Percentiles rank a stretch among this genome's conserved stretches.
Conservation (phyloP, 768 basidiomycete genomes). For the Russula emetica region DNA sequence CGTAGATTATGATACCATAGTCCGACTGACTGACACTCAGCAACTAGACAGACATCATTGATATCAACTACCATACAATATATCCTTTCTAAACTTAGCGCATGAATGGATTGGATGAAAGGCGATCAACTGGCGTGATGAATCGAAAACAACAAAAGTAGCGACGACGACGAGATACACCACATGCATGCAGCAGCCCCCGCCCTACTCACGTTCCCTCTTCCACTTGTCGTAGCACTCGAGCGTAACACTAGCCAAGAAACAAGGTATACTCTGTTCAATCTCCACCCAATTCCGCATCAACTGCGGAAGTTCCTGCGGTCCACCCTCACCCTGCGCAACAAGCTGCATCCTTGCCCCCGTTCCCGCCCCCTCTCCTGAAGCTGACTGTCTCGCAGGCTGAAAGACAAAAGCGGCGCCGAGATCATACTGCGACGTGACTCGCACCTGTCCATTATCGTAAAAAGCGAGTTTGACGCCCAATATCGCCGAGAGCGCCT, state of each 20-base stretch:
- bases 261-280: slow-evolving; percentile 83
- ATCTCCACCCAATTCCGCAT: slow-evolving; percentile 85
- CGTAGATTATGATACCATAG: slow-evolving; percentile 9
- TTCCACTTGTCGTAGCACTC: slow-evolving; percentile 83
- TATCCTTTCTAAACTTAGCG: background rate
- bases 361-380: slow-evolving; percentile 29
- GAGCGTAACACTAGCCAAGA: slow-evolving; percentile 82
- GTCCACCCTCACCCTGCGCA: slow-evolving; percentile 69
- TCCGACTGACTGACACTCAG: background rate
- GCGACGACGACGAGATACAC: background rate
- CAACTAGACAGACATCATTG: background rate
- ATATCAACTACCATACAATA: background rate
- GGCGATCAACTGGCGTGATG: no score
- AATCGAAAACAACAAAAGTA: no score
- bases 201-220: slow-evolving; percentile 25
- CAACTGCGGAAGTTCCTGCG: slow-evolving; percentile 66
- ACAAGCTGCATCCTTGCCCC: slow-evolving; percentile 64
- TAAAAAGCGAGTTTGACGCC: slow-evolving; percentile 91
- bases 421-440: slow-evolving; percentile 88
- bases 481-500: slow-evolving; percentile 83
- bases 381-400: slow-evolving; percentile 37
- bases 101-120: background rate
- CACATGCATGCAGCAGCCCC: background rate
- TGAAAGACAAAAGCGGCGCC: slow-evolving; percentile 85
- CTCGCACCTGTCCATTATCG: slow-evolving; percentile 82